Evolutionary conservation across 345 rosid species (phyloP).

Genomic region (Lepidium aucheri): DNA sequence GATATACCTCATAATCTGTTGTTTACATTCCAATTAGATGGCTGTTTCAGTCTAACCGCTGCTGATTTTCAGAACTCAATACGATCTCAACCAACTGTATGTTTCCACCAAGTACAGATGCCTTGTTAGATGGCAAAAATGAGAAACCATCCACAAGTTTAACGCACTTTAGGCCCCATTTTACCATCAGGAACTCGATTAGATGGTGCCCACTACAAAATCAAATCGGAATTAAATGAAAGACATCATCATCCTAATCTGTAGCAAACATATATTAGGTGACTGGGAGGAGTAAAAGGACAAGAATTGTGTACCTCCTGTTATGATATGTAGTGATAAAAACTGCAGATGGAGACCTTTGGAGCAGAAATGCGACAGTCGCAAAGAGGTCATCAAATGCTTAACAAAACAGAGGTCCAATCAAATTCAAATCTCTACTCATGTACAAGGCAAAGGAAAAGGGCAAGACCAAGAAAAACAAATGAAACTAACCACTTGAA

Average conservation of each 20-base stretch:
- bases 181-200: constrained; percentile 77
- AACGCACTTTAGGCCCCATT: constrained; percentile 76
- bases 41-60: not conserved
- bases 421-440: constrained; percentile 1
- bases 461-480: not conserved
- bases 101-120: constrained; percentile 52
- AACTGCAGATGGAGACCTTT: constrained; percentile 59
- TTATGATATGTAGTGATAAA: constrained; percentile 88
- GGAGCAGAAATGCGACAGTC: constrained; percentile 66
- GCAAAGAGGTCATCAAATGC: constrained; percentile 90
- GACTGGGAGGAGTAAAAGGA: not conserved
- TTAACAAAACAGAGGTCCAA: constrained; percentile 17
- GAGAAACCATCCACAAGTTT: constrained; percentile 78
- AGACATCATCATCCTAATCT: not conserved
- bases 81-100: constrained; percentile 72
- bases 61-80: constrained; percentile 13
- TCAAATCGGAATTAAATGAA: not conserved
- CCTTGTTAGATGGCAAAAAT: constrained; percentile 68
- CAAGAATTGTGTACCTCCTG: constrained; percentile 47
- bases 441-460: not conserved
- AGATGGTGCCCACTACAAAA: constrained; percentile 82
- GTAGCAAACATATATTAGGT: not conserved
- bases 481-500: constrained; percentile 45
- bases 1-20: not conserved
- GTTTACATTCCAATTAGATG: not conserved